Evolutionary conservation across 2,329 filamentous ascomycete species (phyloP).

Genomic region (Rosellinia necatrix): DNA sequence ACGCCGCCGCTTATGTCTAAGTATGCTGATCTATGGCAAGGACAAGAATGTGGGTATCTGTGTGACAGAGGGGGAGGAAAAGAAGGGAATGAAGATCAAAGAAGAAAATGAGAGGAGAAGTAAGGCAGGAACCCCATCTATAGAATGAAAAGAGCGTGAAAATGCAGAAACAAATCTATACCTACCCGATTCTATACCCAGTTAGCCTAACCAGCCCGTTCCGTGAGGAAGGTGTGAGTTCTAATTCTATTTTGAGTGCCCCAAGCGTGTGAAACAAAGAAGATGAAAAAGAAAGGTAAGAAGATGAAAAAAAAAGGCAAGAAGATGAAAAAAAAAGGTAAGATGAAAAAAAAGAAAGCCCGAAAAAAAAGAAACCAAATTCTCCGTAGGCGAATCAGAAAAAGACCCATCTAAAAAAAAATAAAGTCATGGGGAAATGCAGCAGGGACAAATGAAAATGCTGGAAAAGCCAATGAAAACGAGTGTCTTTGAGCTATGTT

Average conservation of each 20-base stretch:
- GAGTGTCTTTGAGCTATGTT: neutral
- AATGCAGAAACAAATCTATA: neutral
- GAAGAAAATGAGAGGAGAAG: no score
- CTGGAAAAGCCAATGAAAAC: neutral
- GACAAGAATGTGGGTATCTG: no score
- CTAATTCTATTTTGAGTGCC: conserved; percentile 15
- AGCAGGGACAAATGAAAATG: conserved; percentile 12
- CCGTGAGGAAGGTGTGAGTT: conserved; percentile 3
- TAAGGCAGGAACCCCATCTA: neutral
- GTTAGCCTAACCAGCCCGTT: neutral
- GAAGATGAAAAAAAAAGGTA: no score
- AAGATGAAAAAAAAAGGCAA: no score
- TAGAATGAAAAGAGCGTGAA: neutral
- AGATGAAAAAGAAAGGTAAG: no score
- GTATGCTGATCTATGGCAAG: no score
- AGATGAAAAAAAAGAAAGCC: neutral
- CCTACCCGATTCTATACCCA: neutral
- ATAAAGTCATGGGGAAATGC: neutral
- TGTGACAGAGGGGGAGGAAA: neutral
- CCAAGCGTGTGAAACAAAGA: neutral
- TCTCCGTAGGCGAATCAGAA: no score
- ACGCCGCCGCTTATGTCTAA: conserved; percentile 13
- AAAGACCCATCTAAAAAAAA: neutral
- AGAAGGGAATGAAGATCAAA: no score
- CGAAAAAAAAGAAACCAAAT: no score